Evolutionary conservation across 352 stramenopile genomes (phyloP).

Genomic region (Phytophthora hybrid): DNA sequence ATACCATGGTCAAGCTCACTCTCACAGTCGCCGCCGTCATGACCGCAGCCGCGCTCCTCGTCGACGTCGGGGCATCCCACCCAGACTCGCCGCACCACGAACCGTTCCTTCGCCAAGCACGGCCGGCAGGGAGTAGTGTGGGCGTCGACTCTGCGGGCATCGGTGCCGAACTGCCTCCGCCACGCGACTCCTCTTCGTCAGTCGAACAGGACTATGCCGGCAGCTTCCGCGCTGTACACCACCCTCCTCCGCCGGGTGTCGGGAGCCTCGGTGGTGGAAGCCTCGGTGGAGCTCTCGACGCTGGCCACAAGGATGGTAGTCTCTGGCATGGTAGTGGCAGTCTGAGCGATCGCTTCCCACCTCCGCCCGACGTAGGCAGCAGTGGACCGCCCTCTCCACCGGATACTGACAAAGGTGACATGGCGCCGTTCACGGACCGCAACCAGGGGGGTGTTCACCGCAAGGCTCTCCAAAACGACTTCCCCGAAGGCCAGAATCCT

Average conservation of each 20-base stretch:
- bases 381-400: neutral
- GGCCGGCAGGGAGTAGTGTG: neutral
- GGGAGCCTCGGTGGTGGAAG: too few relatives aligned
- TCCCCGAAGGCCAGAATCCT: neutral
- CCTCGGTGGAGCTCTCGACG: neutral
- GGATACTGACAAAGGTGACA: neutral
- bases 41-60: neutral
- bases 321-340: neutral
- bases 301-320: neutral
- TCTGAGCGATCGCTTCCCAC: neutral
- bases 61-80: neutral
- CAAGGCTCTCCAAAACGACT: neutral
- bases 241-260: neutral
- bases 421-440: neutral
- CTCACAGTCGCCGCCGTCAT: slow-evolving; percentile 3
- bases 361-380: neutral
- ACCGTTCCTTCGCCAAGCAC: neutral
- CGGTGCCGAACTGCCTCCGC: neutral
- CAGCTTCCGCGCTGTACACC: neutral
- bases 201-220: neutral
- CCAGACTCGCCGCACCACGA: neutral
- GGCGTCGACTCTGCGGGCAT: neutral
- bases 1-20: slow-evolving; percentile 8
- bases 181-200: neutral
- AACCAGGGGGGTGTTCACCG: neutral